Percentiles rank a stretch among this genome's conserved stretches.
Evolutionary conservation across 2,329 filamentous ascomycete genomes (phyloP).

Genomic region (Nemania bipapillata): DNA sequence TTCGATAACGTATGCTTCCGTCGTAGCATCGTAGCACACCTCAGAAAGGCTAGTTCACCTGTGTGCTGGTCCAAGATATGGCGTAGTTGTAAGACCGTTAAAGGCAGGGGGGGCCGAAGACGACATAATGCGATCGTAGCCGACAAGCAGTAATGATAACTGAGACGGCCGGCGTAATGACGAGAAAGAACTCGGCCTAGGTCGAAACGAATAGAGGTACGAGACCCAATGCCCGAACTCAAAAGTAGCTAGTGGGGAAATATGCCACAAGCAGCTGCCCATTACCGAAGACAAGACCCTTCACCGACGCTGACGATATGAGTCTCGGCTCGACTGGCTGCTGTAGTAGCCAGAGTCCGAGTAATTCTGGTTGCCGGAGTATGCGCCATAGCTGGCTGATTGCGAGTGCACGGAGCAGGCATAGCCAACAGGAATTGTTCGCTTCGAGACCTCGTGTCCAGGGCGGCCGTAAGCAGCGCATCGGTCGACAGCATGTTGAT

Average conservation of each 20-base stretch:
- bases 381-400: constrained; percentile 53
- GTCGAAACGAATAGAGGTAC: constrained; percentile 62
- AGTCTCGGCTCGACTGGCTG: constrained; percentile 59
- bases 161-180: constrained; percentile 58
- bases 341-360: constrained; percentile 68
- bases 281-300: constrained; percentile 64
- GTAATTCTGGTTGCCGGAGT: constrained; percentile 57
- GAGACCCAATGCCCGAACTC: constrained; percentile 59
- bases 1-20: constrained; percentile 45
- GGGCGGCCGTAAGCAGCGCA: constrained; percentile 79
- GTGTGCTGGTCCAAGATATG: constrained; percentile 32
- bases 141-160: constrained; percentile 62
- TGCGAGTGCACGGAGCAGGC: constrained; percentile 70
- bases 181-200: constrained; percentile 48
- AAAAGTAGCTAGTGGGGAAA: constrained; percentile 57
- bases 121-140: constrained; percentile 57
- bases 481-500: constrained; percentile 85
- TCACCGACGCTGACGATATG: constrained; percentile 60
- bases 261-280: constrained; percentile 57
- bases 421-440: constrained; percentile 84
- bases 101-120: constrained; percentile 53
- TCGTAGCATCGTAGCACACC: constrained; percentile 41
- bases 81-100: constrained; percentile 27
- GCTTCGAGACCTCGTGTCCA: constrained; percentile 76
- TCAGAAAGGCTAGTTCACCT: constrained; percentile 3